Conservation (phyloP, 2,329 filamentous ascomycete genomes). For the Bipolaris victoriae region DNA sequence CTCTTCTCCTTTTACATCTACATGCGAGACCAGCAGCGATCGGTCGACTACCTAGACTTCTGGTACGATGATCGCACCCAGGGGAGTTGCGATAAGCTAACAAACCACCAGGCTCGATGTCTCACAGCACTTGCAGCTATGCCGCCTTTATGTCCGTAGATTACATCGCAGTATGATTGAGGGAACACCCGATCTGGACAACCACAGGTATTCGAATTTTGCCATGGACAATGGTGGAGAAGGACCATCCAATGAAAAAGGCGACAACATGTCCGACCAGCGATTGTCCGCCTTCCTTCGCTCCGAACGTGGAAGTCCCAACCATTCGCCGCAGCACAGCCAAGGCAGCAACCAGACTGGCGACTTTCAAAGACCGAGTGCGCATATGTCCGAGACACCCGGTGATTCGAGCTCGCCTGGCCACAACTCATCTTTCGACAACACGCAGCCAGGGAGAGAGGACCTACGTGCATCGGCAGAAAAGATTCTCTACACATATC, state of each 20-base stretch:
- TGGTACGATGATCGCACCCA: constrained; percentile 67
- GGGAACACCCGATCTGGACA: constrained; percentile 89
- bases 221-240: constrained; percentile 71
- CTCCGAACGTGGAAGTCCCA: constrained; percentile 55
- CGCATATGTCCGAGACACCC: constrained; percentile 69
- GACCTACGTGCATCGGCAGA: constrained; percentile 94
- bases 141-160: constrained; percentile 95
- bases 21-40: constrained; percentile 98
- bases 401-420: constrained; percentile 63
- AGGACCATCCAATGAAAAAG: constrained; percentile 67
- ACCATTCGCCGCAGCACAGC: constrained; percentile 58
- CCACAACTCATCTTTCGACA: constrained; percentile 43
- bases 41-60: constrained; percentile 97
- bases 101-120: constrained; percentile 84
- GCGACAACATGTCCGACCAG: constrained; percentile 75
- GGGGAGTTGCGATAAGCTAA: constrained; percentile 27
- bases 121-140: constrained; percentile 97
- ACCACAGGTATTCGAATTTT: constrained; percentile 78
- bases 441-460: constrained; percentile 58
- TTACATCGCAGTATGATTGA: constrained; percentile 90
- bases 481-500: constrained; percentile 98
- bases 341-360: constrained; percentile 59
- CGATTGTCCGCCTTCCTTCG: constrained; percentile 91
- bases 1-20: constrained; percentile 99
- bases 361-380: constrained; percentile 63